Base-by-base conservation (phyloP, 169 alveolate species). In the Eimeria brunetti region DNA sequence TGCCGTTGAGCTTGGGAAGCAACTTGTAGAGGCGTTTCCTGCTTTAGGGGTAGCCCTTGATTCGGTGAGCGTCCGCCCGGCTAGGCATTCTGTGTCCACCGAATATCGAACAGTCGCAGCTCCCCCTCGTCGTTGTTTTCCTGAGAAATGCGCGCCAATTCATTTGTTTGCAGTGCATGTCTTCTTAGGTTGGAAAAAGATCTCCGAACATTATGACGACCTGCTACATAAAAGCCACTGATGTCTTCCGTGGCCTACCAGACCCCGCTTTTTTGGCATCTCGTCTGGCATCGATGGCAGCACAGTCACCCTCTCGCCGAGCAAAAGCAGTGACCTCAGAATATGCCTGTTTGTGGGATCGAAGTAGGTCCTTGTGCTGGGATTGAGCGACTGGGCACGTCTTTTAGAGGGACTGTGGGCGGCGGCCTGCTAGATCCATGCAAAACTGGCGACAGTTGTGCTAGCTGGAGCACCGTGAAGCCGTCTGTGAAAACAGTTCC, bases 251-350 rank as follows among this genome's bases (percentile, higher is more conserved):
- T 33, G 80, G 81, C 60, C 30, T 46, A 64, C 75, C 75, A 33
- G 81, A 85, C 22, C 81, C 80, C 51, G 92, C 92, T 11, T 85
- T 85, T 49, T 73, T 60, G 33, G 92, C 92, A 58, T 58, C 81
- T 24, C 92, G 92, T 46, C 51, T 85, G 80, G 76, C 92, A 6
- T 85, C 92, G 27, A 85, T 85, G 92, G 92, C 92, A 27, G 92
- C 92, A 22, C 92, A 60, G 92, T 56, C 92, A 20, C 81, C 92
- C 20, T 85, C 92, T 38, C 64, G 92, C 46, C 80, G 92, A 27
- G 92, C 92, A 41, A 85, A 85, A 62, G 92, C 80, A 58, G 92
- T 85, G 58, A 27, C 92, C 64, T 41, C 60, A 5, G 92, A 85
- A 58, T 85, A 85, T n/a, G 92, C 92, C 8, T 62, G 36, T 46